Percentiles rank a stretch among this genome's conserved stretches.
Conservation (phyloP, 805 yeast species). For the Lachancea nothofagi region DNA sequence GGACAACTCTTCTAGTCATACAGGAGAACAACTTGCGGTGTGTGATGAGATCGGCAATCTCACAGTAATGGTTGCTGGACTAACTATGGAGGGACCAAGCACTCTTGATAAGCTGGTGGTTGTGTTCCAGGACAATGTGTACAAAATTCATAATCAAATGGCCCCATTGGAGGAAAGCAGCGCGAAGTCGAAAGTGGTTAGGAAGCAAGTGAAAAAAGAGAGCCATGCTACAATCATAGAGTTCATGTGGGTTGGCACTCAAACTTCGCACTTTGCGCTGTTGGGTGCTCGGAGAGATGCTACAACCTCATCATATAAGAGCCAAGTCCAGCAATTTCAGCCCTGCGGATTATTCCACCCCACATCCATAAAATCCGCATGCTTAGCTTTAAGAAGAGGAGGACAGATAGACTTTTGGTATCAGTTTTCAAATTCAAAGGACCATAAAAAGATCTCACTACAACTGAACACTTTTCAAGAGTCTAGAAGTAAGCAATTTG, state of each 20-base stretch:
- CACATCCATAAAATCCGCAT: constrained; percentile 35
- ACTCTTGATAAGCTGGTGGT: constrained; percentile 31
- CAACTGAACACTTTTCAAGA: constrained; percentile 24
- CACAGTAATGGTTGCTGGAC: constrained; percentile 50
- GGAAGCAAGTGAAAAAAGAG: constrained; percentile 35
- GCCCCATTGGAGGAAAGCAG: constrained; percentile 18
- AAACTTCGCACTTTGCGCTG: constrained; percentile 32
- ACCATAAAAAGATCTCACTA: constrained; percentile 32
- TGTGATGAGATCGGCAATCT: constrained; percentile 68
- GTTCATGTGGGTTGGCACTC: constrained; percentile 40
- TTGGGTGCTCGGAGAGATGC: constrained; percentile 30
- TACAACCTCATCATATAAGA: constrained; percentile 24
- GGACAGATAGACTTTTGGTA: constrained; percentile 36
- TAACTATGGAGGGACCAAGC: constrained; percentile 34
- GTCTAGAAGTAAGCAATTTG: constrained; percentile 24
- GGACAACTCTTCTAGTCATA: constrained; percentile 47
- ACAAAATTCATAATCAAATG: constrained; percentile 28
- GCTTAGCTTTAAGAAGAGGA: constrained; percentile 31
- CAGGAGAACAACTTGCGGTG: constrained; percentile 77
- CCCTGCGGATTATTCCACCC: constrained; percentile 35
- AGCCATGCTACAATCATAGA: constrained; percentile 34
- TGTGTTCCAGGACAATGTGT: constrained; percentile 37
- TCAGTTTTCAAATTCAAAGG: constrained; percentile 35
- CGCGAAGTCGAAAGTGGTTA: constrained; percentile 31
- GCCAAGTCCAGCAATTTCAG: constrained; percentile 31